Base-by-base conservation (phyloP, 495 filamentous ascomycete genomes). In the Pyrenula aspistea region DNA sequence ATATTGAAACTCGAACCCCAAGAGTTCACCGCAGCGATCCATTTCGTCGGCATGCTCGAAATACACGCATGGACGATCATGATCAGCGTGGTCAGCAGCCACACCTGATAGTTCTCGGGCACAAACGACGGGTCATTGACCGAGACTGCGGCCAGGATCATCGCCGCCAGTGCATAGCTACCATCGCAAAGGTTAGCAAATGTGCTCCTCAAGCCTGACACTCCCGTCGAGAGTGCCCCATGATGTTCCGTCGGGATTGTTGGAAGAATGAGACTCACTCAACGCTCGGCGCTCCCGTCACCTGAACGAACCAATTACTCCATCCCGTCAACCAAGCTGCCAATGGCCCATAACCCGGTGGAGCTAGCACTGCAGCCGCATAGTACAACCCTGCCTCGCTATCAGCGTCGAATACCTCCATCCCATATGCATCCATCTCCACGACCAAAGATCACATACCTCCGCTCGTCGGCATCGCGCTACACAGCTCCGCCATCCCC, bases 351-450 rank as follows among this genome's bases (percentile, higher is more conserved):
- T 80, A 89, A 55, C 84, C 84, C 8, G 83, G 82, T 42, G 85
- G 86, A 22, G 87, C 87, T n/a, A 91, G 78, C 0, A 89, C 87
- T 2, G 87, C 86, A 23, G 86, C 74, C 21, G 87, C 85, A 65
- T 91, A 91, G 64, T 91, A 91, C 36, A 91, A 75, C 52, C 87
- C 87, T 47, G 4, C n/a, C n/a, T n/a, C n/a, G n/a, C n/a, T n/a
- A n/a, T n/a, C n/a, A n/a, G n/a, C n/a, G n/a, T n/a, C n/a, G n/a
- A n/a, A n/a, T n/a, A n/a, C n/a, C n/a, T n/a, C n/a, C n/a, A n/a
- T 22, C 22, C 51, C 10, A 24, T 50, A 20, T 0, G 59, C 60
- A 62, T 61, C 61, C 55, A 66, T 24, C 54, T 51, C 42, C 55
- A 61, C 49, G 55, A 54, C n/a, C n/a, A n/a, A n/a, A n/a, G n/a